phyloP scores from a whole-genome alignment of 441 rosid genomes.

The Adansonia madagascariensis region DNA sequence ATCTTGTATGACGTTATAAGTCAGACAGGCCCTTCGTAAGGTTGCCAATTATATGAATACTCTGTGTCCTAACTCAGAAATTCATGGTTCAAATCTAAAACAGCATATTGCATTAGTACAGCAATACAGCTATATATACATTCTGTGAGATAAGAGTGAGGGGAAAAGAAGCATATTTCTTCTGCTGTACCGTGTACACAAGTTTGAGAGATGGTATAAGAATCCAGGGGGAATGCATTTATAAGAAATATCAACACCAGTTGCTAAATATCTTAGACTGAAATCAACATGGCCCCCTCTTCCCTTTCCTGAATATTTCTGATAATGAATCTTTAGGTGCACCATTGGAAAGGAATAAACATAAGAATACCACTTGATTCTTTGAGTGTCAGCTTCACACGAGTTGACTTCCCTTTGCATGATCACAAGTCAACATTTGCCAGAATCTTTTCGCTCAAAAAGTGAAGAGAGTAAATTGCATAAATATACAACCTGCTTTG shows the following conservation, averaged over 20 bases:
- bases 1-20: too few relatives aligned
- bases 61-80: too few relatives aligned
- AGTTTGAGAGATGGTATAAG: constrained; percentile 2
- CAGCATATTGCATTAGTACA: not conserved
- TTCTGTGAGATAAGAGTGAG: not conserved
- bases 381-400: constrained; percentile 27
- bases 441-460: constrained; percentile 57
- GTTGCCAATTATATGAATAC: too few relatives aligned
- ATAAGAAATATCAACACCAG: not conserved
- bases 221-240: not conserved
- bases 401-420: constrained; percentile 31
- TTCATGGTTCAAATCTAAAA: not conserved
- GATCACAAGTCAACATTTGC: constrained; percentile 38
- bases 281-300: not conserved
- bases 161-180: not conserved
- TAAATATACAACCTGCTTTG: constrained; percentile 23
- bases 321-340: not conserved
- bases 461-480: constrained; percentile 20
- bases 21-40: not conserved
- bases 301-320: constrained; percentile 12
- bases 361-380: constrained; percentile 8
- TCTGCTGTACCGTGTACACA: constrained; percentile 2
- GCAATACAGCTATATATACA: not conserved
- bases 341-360: not conserved
- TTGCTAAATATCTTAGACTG: not conserved